A percentile compares a stretch with the other conserved stretches of the same genome.
These are phyloP conservation scores for Pseudogymnoascus sp. DNA, from an alignment of 2,329 filamentous ascomycete species.

Conservation along the genomic window DNA sequence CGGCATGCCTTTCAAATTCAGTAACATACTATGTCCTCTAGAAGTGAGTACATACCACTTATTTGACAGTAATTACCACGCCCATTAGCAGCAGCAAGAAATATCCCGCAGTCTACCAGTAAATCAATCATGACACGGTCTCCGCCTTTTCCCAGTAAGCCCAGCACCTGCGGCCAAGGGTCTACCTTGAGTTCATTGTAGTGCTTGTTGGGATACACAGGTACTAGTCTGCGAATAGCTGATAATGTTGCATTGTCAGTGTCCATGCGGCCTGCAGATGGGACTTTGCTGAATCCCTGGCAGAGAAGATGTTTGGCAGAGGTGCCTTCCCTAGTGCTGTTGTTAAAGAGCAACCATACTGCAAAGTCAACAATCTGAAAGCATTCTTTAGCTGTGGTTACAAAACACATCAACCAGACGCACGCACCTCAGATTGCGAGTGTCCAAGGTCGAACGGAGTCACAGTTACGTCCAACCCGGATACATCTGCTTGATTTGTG, in stretches of 20 bases:
- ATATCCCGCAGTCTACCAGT: slow-evolving; percentile 71
- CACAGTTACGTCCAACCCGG: background rate
- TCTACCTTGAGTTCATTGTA: slow-evolving; percentile 58
- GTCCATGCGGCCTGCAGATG: slow-evolving; percentile 23
- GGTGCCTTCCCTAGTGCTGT: slow-evolving; percentile 37
- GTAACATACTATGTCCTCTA: background rate
- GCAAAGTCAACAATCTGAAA: slow-evolving; percentile 68
- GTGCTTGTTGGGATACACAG: slow-evolving; percentile 60
- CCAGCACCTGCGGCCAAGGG: slow-evolving; percentile 70
- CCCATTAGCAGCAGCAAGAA: slow-evolving; percentile 52
- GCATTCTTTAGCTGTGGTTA: background rate
- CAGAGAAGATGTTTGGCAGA: slow-evolving; percentile 71
- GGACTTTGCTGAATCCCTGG: slow-evolving; percentile 64
- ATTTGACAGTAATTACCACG: slow-evolving; percentile 68
- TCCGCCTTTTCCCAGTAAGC: slow-evolving; percentile 65
- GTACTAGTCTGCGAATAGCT: slow-evolving; percentile 58
- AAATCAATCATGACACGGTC: slow-evolving; percentile 72
- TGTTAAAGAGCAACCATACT: slow-evolving; percentile 69
- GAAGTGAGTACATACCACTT: slow-evolving; percentile 50
- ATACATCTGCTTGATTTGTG: background rate
- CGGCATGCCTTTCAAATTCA: slow-evolving; percentile 20
- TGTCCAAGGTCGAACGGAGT: background rate
- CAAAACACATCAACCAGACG: background rate
- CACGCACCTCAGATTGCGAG: slow-evolving; percentile 14
- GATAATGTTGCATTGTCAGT: slow-evolving; percentile 22